Percentiles rank a stretch among this genome's conserved stretches.
Conservation (phyloP, 345 rosid genomes). For the Cochlearia excelsa region DNA sequence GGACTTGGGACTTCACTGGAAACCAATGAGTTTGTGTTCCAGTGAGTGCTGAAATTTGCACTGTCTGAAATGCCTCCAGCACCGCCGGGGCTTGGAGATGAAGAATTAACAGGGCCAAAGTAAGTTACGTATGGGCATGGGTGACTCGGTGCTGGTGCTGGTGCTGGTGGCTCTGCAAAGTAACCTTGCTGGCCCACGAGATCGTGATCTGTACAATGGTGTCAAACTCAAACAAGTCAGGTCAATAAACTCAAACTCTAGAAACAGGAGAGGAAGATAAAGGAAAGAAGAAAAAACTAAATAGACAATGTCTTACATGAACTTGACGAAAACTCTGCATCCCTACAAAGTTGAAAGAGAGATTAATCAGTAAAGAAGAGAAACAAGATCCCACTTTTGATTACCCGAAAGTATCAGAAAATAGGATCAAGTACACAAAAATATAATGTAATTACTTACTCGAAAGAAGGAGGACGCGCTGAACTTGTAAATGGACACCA, state of each 20-base stretch:
- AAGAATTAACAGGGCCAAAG: constrained; percentile 77
- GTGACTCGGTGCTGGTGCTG: constrained; percentile 67
- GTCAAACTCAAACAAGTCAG: constrained; percentile 15
- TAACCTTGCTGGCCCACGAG: constrained; percentile 53
- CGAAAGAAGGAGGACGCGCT: constrained; percentile 67
- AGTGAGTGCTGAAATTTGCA: constrained; percentile 55
- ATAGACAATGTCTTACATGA: constrained; percentile 60
- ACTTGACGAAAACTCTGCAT: constrained; percentile 70
- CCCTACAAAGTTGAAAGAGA: constrained; percentile 48
- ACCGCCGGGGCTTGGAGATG: constrained; percentile 65
- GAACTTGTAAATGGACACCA: constrained; percentile 93
- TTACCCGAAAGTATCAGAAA: background rate
- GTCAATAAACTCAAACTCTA: constrained; percentile 13
- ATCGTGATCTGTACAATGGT: constrained; percentile 71
- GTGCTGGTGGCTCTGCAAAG: constrained; percentile 66
- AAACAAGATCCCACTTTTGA: background rate
- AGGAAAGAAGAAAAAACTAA: constrained; percentile 8
- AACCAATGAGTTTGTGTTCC: constrained; percentile 67
- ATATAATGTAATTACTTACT: constrained; percentile 47
- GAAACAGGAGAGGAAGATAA: constrained; percentile 19
- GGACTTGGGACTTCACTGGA: constrained; percentile 70
- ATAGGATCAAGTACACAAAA: constrained; percentile 6
- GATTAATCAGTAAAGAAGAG: constrained; percentile 19
- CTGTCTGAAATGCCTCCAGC: constrained; percentile 68
- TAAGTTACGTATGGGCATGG: constrained; percentile 92